These are phyloP conservation scores for Eutrema salsugineum DNA, from an alignment of 441 rosid genomes.

Conservation along the genomic window DNA sequence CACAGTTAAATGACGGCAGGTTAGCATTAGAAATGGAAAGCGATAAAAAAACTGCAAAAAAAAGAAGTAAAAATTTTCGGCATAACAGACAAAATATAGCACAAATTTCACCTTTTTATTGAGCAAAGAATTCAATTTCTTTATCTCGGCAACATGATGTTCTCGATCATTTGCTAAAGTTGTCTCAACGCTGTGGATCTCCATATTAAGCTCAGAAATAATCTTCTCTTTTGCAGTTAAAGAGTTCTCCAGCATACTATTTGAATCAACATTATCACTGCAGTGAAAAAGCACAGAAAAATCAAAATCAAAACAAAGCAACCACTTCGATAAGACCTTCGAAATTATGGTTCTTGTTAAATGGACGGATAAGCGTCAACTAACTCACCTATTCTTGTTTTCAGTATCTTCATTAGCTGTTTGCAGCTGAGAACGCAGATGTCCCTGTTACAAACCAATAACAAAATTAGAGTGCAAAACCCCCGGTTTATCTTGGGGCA, in stretches of 20 bases:
- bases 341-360: slow-evolving; percentile 2
- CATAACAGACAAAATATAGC: background rate
- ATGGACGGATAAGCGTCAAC: background rate
- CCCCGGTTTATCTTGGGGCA: background rate
- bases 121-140: slow-evolving; percentile 68
- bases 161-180: slow-evolving; percentile 82
- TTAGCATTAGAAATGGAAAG: slow-evolving; percentile 4
- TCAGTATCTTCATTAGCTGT: slow-evolving; percentile 87
- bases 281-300: slow-evolving; percentile 15
- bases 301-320: slow-evolving; percentile 2
- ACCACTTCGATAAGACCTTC: slow-evolving; percentile 9
- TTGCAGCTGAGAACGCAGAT: slow-evolving; percentile 81
- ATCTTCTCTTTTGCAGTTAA: slow-evolving; percentile 92
- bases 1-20: background rate
- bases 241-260: slow-evolving; percentile 81
- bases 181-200: slow-evolving; percentile 87
- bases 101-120: slow-evolving; percentile 64
- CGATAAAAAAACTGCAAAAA: background rate
- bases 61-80: background rate
- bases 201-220: slow-evolving; percentile 91
- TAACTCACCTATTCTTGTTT: slow-evolving; percentile 54
- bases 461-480: background rate
- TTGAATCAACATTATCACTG: slow-evolving; percentile 84
- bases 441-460: slow-evolving; percentile 54
- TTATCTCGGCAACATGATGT: slow-evolving; percentile 75